Percentiles rank a stretch among this genome's conserved stretches.
These are phyloP conservation scores for Pythium aristosporum DNA, from an alignment of 352 stramenopile species.

Conservation along the genomic window DNA sequence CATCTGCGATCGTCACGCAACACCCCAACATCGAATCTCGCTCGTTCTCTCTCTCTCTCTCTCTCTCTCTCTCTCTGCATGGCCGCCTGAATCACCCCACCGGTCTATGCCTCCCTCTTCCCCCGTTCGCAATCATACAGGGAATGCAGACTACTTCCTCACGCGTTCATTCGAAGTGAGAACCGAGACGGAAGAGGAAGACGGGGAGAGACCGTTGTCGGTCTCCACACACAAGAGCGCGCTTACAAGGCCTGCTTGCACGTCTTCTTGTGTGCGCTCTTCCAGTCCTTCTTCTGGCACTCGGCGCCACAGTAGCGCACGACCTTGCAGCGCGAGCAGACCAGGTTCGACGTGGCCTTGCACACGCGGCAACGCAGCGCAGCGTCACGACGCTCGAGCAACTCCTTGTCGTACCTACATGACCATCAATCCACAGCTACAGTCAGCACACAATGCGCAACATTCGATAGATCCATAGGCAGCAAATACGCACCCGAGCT, in stretches of 20 bases:
- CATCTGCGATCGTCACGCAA: slow-evolving; percentile 17
- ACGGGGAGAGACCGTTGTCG: not conserved
- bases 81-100: not conserved
- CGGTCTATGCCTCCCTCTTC: not conserved
- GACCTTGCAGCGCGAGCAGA: slow-evolving; percentile 86
- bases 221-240: not conserved
- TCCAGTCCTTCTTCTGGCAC: slow-evolving; percentile 90
- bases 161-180: not conserved
- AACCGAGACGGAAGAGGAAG: not conserved
- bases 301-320: slow-evolving; percentile 86
- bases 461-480: not conserved
- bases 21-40: not conserved
- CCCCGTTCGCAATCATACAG: slow-evolving; percentile 3
- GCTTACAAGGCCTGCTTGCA: slow-evolving; percentile 65
- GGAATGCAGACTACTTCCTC: not conserved
- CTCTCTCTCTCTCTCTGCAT: not conserved
- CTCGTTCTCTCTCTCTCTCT: not conserved
- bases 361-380: slow-evolving; percentile 80
- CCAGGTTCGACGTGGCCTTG: slow-evolving; percentile 69
- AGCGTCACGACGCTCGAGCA: slow-evolving; percentile 69
- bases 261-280: slow-evolving; percentile 79
- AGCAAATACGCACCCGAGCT: slow-evolving; percentile 63
- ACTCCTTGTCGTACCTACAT: slow-evolving; percentile 63
- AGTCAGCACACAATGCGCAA: slow-evolving; percentile 4
- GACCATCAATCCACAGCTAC: not conserved